Percentiles rank a stretch among this genome's conserved stretches.
phyloP scores from a whole-genome alignment of 2,329 filamentous ascomycete species.

The Diplocarpon mali region DNA sequence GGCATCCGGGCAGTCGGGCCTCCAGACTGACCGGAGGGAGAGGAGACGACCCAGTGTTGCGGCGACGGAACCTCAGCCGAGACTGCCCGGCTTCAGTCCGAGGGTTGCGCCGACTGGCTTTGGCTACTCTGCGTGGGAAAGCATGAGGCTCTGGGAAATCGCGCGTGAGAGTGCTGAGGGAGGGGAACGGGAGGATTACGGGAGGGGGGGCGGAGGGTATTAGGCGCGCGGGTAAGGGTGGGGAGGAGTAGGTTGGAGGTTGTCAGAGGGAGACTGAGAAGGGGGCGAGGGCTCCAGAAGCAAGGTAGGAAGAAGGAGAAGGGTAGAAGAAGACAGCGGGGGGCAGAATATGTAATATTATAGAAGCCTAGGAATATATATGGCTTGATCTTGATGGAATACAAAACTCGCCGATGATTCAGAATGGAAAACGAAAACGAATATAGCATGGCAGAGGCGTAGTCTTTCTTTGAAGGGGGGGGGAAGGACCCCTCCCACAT shows the following conservation, averaged over 20 bases:
- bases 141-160: slow-evolving; percentile 6
- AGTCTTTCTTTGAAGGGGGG: too few relatives aligned
- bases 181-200: slow-evolving; percentile 5
- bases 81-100: slow-evolving; percentile 20
- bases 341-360: too few relatives aligned
- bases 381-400: too few relatives aligned
- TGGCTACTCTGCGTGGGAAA: slow-evolving; percentile 19
- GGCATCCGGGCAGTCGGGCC: slow-evolving; percentile 31
- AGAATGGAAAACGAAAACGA: too few relatives aligned
- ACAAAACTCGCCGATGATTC: too few relatives aligned
- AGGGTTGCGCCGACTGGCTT: slow-evolving; percentile 17
- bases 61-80: slow-evolving; percentile 23
- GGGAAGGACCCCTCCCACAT: too few relatives aligned
- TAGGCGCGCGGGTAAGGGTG: too few relatives aligned
- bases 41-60: slow-evolving; percentile 16
- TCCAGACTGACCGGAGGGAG: neutral
- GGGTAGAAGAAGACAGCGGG: slow-evolving; percentile 1
- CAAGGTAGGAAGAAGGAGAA: neutral
- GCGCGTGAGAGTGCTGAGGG: neutral
- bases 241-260: neutral
- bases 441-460: too few relatives aligned
- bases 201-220: slow-evolving; percentile 1
- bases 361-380: too few relatives aligned
- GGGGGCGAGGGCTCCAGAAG: slow-evolving; percentile 1
- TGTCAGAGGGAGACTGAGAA: too few relatives aligned